phyloP scores from a whole-genome alignment of 495 filamentous ascomycete species.

The Annulohypoxylon bovei region DNA sequence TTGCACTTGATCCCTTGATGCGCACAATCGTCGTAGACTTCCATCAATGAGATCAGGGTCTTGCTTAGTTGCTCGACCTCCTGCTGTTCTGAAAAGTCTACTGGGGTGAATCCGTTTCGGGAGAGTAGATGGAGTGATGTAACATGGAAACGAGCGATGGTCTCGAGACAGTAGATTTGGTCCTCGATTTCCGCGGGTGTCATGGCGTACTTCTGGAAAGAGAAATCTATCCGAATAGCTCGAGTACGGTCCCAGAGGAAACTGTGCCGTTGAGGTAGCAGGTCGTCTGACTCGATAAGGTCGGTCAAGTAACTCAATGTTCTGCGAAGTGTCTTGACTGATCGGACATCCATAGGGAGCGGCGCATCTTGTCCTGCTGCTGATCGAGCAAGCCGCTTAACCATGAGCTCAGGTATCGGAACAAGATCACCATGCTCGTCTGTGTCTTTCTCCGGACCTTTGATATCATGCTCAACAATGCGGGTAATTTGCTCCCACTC shows the following conservation, averaged over 20 bases:
- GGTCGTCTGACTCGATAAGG: conserved; percentile 70
- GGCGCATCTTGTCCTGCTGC: conserved; percentile 93
- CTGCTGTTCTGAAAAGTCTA: conserved; percentile 86
- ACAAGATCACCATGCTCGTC: conserved; percentile 52
- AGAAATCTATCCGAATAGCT: conserved; percentile 90
- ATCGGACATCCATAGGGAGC: conserved; percentile 90
- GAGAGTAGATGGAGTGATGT: conserved; percentile 86
- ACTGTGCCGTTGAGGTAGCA: conserved; percentile 76
- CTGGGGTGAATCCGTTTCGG: conserved; percentile 65
- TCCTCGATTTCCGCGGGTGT: conserved; percentile 68
- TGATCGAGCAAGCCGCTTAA: conserved; percentile 90
- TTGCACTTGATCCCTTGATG: conserved; percentile 56
- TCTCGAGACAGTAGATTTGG: conserved; percentile 84
- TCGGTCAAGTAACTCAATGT: conserved; percentile 86
- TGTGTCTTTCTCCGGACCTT: conserved; percentile 59
- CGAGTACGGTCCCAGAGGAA: conserved; percentile 96
- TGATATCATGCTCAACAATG: conserved; percentile 71
- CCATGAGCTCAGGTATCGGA: conserved; percentile 56
- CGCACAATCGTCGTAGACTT: conserved; percentile 83
- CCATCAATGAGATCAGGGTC: conserved; percentile 85
- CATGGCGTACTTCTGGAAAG: conserved; percentile 80
- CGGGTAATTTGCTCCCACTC: conserved; percentile 85
- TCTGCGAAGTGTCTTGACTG: conserved; percentile 74
- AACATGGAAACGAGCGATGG: conserved; percentile 92
- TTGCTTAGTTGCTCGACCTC: conserved; percentile 93